These are phyloP conservation scores for Mrakia frigida DNA, from an alignment of 768 basidiomycete species.

Conservation along the genomic window DNA sequence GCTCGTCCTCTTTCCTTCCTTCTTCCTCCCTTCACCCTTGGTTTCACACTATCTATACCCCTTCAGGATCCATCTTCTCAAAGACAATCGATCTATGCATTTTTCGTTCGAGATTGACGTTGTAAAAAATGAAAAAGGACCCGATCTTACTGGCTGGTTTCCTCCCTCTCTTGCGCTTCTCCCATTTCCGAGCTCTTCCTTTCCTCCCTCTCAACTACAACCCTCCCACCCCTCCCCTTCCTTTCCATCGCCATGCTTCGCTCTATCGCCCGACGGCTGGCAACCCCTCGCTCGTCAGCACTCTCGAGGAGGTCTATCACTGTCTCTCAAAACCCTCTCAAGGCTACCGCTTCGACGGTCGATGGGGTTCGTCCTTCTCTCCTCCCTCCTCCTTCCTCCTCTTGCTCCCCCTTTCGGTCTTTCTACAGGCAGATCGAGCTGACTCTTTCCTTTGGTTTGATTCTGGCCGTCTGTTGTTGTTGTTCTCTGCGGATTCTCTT, in stretches of 20 bases:
- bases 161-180: neutral
- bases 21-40: too few relatives aligned
- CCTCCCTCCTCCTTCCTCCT: neutral
- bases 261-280: conserved; percentile 29
- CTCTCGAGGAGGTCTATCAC: conserved; percentile 23
- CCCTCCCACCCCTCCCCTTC: neutral
- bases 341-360: conserved; percentile 12
- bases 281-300: conserved; percentile 7
- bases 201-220: neutral
- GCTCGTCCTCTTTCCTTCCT: too few relatives aligned
- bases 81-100: too few relatives aligned
- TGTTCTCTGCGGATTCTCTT: neutral
- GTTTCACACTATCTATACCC: too few relatives aligned
- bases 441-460: neutral
- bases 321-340: conserved; percentile 29
- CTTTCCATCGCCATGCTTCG: conserved; percentile 22
- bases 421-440: neutral
- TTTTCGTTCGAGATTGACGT: too few relatives aligned
- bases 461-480: neutral
- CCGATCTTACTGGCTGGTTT: neutral
- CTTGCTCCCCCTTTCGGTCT: neutral
- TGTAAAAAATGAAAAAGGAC: too few relatives aligned
- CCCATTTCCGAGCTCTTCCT: neutral
- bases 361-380: conserved; percentile 11
- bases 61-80: too few relatives aligned